phyloP scores from a whole-genome alignment of 768 basidiomycete species.

The Coprinopsis strossmayeri region DNA sequence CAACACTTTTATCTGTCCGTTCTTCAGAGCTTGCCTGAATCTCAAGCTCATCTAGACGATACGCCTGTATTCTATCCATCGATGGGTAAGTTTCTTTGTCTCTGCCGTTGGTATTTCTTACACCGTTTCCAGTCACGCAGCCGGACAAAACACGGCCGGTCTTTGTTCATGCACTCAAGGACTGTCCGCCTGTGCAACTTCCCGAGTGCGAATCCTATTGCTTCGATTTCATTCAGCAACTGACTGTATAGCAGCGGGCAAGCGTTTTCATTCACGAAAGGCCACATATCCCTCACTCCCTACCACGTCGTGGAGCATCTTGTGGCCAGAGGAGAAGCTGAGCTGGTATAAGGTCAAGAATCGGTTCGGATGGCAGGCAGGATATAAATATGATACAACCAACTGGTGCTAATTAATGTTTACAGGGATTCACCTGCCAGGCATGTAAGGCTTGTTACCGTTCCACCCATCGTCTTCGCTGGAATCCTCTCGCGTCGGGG shows the following conservation, averaged over 20 bases:
- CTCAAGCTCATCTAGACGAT: conserved; percentile 75
- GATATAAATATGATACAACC: neutral
- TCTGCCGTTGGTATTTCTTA: conserved; percentile 1
- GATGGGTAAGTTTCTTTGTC: conserved; percentile 50
- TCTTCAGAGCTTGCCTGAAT: conserved; percentile 73
- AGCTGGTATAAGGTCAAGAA: conserved; percentile 70
- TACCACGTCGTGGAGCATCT: conserved; percentile 74
- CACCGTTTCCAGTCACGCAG: conserved; percentile 48
- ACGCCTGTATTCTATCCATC: conserved; percentile 59
- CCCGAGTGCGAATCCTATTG: conserved; percentile 49
- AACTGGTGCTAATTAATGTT: neutral
- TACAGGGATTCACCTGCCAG: conserved; percentile 12
- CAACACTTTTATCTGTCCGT: conserved; percentile 76
- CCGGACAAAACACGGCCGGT: conserved; percentile 76
- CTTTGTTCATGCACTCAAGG: conserved; percentile 70
- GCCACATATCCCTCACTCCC: conserved; percentile 74
- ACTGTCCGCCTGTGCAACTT: conserved; percentile 60
- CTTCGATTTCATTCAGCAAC: neutral
- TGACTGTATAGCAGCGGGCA: conserved; percentile 45
- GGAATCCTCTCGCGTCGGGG: conserved; percentile 28
- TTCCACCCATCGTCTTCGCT: conserved; percentile 37
- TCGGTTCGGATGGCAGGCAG: no score
- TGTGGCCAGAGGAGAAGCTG: conserved; percentile 63
- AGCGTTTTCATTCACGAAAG: conserved; percentile 66
- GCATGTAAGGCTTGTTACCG: conserved; percentile 38